A percentile compares a stretch with the other conserved stretches of the same genome.
Conservation (phyloP, 2,329 filamentous ascomycete genomes). For the Aspergillus latus region DNA sequence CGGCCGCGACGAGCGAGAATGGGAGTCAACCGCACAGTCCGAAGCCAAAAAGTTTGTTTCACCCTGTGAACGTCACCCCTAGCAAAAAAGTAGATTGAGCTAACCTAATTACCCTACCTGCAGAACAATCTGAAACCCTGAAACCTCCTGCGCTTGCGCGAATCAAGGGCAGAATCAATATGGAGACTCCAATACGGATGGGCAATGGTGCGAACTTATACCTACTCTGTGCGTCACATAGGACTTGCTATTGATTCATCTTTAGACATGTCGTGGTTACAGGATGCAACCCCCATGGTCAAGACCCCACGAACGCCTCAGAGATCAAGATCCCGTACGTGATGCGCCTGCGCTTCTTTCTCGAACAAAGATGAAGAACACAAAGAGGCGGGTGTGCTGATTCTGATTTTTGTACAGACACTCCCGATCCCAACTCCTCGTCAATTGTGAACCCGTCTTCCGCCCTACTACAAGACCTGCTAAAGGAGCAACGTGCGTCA, state of each 20-base stretch:
- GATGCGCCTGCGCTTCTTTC: neutral
- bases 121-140: slow-evolving; percentile 27
- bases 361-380: neutral
- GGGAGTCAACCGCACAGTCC: slow-evolving; percentile 22
- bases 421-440: slow-evolving; percentile 30
- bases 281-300: slow-evolving; percentile 30
- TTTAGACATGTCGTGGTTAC: slow-evolving; percentile 32
- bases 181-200: slow-evolving; percentile 32
- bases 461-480: slow-evolving; percentile 39
- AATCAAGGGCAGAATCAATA: slow-evolving; percentile 32
- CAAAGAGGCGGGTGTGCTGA: slow-evolving; percentile 12
- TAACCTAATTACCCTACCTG: slow-evolving; percentile 17
- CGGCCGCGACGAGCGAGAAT: slow-evolving; percentile 18
- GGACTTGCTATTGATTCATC: slow-evolving; percentile 13
- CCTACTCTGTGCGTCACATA: neutral
- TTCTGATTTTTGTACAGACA: slow-evolving; percentile 23
- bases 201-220: slow-evolving; percentile 20
- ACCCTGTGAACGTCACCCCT: neutral
- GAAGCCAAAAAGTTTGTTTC: slow-evolving; percentile 26
- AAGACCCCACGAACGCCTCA: slow-evolving; percentile 25
- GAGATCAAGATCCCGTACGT: slow-evolving; percentile 27
- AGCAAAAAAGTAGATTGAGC: slow-evolving; percentile 10
- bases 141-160: slow-evolving; percentile 33
- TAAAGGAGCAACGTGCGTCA: slow-evolving; percentile 44
- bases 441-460: slow-evolving; percentile 43